phyloP scores from a whole-genome alignment of 208 protist species.

The Leishmania turanica region DNA sequence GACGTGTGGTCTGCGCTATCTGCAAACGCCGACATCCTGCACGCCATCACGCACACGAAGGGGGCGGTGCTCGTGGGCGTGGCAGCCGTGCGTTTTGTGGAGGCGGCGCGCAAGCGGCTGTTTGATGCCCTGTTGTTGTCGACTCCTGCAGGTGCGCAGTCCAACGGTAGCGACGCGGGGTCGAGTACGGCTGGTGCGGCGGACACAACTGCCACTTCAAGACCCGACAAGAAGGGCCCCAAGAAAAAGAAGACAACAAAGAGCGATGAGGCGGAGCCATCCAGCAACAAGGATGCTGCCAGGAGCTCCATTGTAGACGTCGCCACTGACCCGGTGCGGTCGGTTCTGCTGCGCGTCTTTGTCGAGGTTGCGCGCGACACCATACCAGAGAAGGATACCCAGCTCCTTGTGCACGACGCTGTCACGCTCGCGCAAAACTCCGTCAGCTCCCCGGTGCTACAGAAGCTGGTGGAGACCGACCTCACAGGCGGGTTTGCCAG shows the following conservation, averaged over 20 bases:
- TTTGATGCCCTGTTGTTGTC: slow-evolving; percentile 1
- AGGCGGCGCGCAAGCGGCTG: slow-evolving; percentile 27
- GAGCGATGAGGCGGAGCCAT: neutral
- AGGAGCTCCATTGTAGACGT: slow-evolving; percentile 40
- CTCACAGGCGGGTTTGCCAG: slow-evolving; percentile 20
- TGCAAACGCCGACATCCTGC: slow-evolving; percentile 31
- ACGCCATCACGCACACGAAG: slow-evolving; percentile 42
- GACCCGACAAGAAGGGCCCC: neutral
- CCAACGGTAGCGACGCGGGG: neutral
- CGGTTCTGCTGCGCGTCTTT: slow-evolving; percentile 71
- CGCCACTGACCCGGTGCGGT: slow-evolving; percentile 63
- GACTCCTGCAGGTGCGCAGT: neutral
- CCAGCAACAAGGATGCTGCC: neutral
- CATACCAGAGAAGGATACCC: slow-evolving; percentile 17
- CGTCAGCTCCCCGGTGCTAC: slow-evolving; percentile 79
- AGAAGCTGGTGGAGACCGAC: slow-evolving; percentile 72
- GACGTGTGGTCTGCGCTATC: slow-evolving; percentile 58
- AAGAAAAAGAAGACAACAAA: slow-evolving; percentile 4
- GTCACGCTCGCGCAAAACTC: slow-evolving; percentile 62
- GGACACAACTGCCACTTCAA: neutral
- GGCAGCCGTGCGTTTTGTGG: slow-evolving; percentile 39
- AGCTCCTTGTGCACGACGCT: slow-evolving; percentile 31
- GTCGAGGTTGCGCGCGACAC: slow-evolving; percentile 56
- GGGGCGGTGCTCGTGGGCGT: slow-evolving; percentile 35
- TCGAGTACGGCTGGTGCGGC: slow-evolving; percentile 5